Conservation (phyloP, 1,284 basidiomycete species). For the Ustilago cynodontis region DNA sequence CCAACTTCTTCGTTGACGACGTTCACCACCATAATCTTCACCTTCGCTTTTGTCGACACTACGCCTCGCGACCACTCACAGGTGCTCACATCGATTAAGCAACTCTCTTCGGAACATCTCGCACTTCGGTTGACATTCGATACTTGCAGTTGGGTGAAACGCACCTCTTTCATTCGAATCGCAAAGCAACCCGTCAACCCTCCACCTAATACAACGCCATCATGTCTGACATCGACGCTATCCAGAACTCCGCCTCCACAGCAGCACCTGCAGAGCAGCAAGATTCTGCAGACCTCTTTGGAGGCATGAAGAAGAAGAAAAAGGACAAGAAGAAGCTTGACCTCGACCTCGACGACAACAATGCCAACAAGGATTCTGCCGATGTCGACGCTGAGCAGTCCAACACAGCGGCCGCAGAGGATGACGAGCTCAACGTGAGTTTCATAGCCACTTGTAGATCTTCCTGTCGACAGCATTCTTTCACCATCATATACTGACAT, state of each 20-base stretch:
- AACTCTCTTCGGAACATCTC: too few relatives aligned
- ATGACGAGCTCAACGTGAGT: conserved; percentile 69
- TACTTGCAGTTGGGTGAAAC: too few relatives aligned
- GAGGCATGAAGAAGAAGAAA: conserved; percentile 90
- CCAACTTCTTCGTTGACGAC: too few relatives aligned
- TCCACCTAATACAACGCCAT: background rate
- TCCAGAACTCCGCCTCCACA: conserved; percentile 28
- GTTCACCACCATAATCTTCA: conserved; percentile 10
- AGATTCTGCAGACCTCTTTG: conserved; percentile 84
- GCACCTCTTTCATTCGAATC: background rate
- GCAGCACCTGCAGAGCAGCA: conserved; percentile 70
- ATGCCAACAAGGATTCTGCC: conserved; percentile 53
- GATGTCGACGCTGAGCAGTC: conserved; percentile 49
- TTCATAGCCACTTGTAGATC: too few relatives aligned
- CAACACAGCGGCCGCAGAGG: conserved; percentile 47
- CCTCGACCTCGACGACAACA: conserved; percentile 72
- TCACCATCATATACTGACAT: background rate
- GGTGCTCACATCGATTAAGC: background rate
- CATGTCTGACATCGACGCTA: conserved; percentile 37
- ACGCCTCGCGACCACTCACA: background rate
- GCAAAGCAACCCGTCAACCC: background rate
- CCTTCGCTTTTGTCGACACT: background rate
- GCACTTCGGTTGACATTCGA: background rate
- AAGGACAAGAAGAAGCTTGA: conserved; percentile 89
- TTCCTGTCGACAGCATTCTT: background rate